phyloP scores from a whole-genome alignment of 2,329 filamentous ascomycete species.

The Alternaria angustiovoidea region DNA sequence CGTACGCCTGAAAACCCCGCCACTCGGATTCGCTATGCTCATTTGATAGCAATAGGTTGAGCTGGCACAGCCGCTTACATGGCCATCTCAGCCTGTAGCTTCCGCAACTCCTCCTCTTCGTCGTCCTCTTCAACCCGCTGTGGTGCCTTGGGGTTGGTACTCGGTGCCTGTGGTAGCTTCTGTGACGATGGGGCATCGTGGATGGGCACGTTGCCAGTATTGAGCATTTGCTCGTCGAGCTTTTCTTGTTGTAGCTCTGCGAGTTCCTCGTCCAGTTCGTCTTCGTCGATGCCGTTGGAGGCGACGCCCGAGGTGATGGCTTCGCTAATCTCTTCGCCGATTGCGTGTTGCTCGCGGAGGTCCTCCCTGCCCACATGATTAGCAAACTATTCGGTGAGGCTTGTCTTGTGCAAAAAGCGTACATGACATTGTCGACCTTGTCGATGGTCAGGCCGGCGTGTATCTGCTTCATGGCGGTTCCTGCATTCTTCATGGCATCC shows the following conservation, averaged over 20 bases:
- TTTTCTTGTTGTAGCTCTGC: conserved; percentile 89
- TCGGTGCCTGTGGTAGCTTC: conserved; percentile 78
- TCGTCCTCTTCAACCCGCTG: conserved; percentile 76
- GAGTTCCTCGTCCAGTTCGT: conserved; percentile 84
- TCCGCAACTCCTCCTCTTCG: conserved; percentile 92
- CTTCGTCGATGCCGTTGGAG: conserved; percentile 81
- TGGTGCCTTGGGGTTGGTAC: conserved; percentile 62
- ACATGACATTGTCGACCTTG: conserved; percentile 96
- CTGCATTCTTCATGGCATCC: conserved; percentile 90
- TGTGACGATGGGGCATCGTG: conserved; percentile 69
- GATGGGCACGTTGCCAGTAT: conserved; percentile 84
- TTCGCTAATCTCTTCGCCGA: conserved; percentile 90
- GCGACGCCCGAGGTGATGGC: conserved; percentile 77
- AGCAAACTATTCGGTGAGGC: neutral
- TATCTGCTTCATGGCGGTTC: conserved; percentile 90
- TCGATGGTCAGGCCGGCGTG: conserved; percentile 90
- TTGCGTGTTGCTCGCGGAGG: conserved; percentile 87
- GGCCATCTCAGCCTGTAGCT: conserved; percentile 95
- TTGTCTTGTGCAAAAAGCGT: conserved; percentile 58
- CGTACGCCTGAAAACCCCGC: conserved; percentile 25
- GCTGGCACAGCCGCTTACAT: conserved; percentile 65
- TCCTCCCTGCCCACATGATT: conserved; percentile 71
- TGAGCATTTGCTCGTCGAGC: conserved; percentile 92
- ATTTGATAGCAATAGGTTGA: neutral
- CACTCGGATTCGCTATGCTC: conserved; percentile 5